Evolutionary conservation across 2,329 filamentous ascomycete species (phyloP), one percentile per base, ranked within the genome.

Genomic region (Biscogniauxia mediterranea): DNA sequence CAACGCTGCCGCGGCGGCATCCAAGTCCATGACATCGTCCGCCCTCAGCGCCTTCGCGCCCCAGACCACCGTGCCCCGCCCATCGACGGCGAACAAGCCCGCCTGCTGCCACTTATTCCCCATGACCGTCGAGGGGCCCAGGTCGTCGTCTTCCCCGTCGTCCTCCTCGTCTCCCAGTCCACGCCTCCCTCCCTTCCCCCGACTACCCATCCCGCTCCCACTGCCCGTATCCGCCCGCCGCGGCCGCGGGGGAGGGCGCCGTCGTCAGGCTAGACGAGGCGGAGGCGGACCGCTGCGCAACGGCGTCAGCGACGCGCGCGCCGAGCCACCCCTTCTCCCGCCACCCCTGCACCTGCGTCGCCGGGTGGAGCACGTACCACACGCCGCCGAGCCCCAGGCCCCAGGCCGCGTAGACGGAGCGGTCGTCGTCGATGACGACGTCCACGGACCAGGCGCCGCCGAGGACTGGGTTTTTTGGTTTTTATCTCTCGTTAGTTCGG

Each of bases 361-460:
- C 75, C 55, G 82, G 82, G 74, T 84, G 82, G 66, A 85, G 79
- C 59, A 84, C 78, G 69, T 79, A 81, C 81, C 81, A 84, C 55
- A 80, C 72, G 54, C 70, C 77, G 23, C 79, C 80, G 5, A 82
- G 70, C 0, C 85, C 84, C 4, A 87, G 76, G 2, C 85, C 85
- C 84, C 84, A 87, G 11, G 82, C 79, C 2, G 85, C 83, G 67
- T 88, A 87, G 42, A 86, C 68, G 63, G 81, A 78, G 61, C 84
- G 80, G 61, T 82, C 79, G 67, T 85, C 80, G 73, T 87, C 85
- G 59, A 86, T 73, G 59, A 87, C 71, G 2, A 87, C 72, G 63
- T 83, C 78, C 28, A 87, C 78, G 70, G 79, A 80, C 81, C 84
- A 85, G 15, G 82, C 76, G 61, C 85, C 84, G 70, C 85, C 85